Evolutionary conservation across 306 rosid genomes (phyloP).

Genomic region (Calophaca sinica): DNA sequence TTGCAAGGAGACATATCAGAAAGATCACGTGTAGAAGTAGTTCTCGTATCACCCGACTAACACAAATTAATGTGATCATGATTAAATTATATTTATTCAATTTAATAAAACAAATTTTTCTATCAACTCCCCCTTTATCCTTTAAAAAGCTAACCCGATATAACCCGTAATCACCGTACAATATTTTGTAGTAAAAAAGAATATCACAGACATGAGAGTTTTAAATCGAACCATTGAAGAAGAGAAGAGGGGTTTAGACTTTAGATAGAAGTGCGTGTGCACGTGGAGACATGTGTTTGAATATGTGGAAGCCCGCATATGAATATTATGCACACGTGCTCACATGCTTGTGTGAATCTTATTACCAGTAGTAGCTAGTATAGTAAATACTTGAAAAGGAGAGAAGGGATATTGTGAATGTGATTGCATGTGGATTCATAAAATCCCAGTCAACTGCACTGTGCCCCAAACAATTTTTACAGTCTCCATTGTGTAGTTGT

Average conservation of each 20-base stretch:
- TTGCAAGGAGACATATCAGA: no score
- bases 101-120: no score
- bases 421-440: conserved; percentile 76
- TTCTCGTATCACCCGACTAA: no score
- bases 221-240: conserved; percentile 29
- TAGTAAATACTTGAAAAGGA: conserved; percentile 66
- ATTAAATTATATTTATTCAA: no score
- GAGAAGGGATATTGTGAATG: conserved; percentile 55
- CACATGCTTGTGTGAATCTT: conserved; percentile 75
- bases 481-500: conserved; percentile 41
- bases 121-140: no score
- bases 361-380: not conserved
- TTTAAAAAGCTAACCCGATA: no score
- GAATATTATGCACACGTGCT: conserved; percentile 86
- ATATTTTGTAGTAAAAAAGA: conserved; percentile 28
- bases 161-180: not conserved
- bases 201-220: not conserved
- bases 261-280: conserved; percentile 81
- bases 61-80: no score
- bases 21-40: no score
- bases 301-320: conserved; percentile 77
- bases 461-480: conserved; percentile 58
- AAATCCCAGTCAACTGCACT: conserved; percentile 67
- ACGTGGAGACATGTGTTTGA: conserved; percentile 98
- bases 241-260: conserved; percentile 49